Evolutionary conservation across 1,139 yeast genomes (phyloP).

Genomic region (Trichomonascaceae sp.): DNA sequence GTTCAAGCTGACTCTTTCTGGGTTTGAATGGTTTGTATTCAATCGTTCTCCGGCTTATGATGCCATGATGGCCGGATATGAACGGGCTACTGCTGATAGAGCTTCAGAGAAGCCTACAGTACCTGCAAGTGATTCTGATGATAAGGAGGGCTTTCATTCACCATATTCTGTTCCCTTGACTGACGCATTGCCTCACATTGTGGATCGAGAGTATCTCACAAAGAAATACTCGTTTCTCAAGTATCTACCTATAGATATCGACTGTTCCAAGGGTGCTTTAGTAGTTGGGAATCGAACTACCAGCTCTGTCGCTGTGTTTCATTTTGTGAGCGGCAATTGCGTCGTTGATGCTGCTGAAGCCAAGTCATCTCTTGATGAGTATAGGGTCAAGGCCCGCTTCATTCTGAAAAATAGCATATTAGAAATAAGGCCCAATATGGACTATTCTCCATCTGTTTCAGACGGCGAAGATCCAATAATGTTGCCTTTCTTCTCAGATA

Average conservation of each 20-base stretch:
- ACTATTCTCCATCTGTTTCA: conserved; percentile 18
- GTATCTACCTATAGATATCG: conserved; percentile 52
- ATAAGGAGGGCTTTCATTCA: not conserved
- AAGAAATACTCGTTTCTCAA: conserved; percentile 29
- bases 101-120: not conserved
- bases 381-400: conserved; percentile 41
- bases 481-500: not conserved
- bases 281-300: conserved; percentile 77
- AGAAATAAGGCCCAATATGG: conserved; percentile 63
- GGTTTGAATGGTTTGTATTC: conserved; percentile 74
- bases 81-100: not conserved
- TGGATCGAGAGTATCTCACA: not conserved
- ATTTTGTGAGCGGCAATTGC: conserved; percentile 55
- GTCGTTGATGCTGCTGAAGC: conserved; percentile 52
- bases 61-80: conserved; percentile 40
- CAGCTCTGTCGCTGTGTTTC: conserved; percentile 61
- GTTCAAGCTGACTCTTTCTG: conserved; percentile 56
- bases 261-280: conserved; percentile 62
- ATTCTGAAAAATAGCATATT: conserved; percentile 48
- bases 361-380: conserved; percentile 48
- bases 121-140: not conserved
- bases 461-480: not conserved
- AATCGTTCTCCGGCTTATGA: conserved; percentile 78
- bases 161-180: not conserved
- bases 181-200: not conserved